Evolutionary conservation across 2,329 filamentous ascomycete genomes (phyloP).

Genomic region (Coniosporium tulheliwenetii): DNA sequence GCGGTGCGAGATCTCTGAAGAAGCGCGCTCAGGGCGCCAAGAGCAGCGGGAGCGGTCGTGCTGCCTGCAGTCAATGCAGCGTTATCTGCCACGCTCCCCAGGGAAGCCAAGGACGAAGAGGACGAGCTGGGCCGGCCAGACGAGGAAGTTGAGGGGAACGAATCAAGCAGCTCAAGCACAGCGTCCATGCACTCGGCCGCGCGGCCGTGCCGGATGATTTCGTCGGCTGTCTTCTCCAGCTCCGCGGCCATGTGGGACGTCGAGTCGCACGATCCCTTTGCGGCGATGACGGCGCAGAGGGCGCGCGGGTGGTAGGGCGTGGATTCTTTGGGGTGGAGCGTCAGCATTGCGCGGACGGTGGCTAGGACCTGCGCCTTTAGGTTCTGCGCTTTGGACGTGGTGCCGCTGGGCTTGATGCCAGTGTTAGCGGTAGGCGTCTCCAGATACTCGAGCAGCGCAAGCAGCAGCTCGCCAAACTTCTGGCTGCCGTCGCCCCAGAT

Average conservation of each 20-base stretch:
- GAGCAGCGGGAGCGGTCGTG: constrained; percentile 12
- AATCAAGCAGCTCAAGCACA: constrained; percentile 20
- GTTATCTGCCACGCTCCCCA: not conserved
- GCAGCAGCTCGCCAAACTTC: constrained; percentile 51
- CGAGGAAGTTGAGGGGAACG: constrained; percentile 5
- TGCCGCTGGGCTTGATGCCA: not conserved
- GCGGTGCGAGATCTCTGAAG: constrained; percentile 8
- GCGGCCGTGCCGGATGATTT: constrained; percentile 52
- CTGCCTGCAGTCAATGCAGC: constrained; percentile 10
- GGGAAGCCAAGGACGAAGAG: constrained; percentile 1
- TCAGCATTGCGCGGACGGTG: constrained; percentile 58
- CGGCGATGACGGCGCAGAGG: constrained; percentile 49
- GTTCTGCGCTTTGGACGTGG: constrained; percentile 52
- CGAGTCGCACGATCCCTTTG: constrained; percentile 50
- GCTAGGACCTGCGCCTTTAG: constrained; percentile 60
- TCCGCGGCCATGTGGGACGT: constrained; percentile 59
- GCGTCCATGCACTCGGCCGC: constrained; percentile 33
- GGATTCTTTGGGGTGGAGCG: constrained; percentile 49
- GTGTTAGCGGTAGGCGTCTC: constrained; percentile 36
- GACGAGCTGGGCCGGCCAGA: constrained; percentile 8
- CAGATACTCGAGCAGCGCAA: constrained; percentile 57
- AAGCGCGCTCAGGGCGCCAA: constrained; percentile 23
- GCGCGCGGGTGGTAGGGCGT: constrained; percentile 51
- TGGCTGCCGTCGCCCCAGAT: constrained; percentile 51
- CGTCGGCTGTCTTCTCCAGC: constrained; percentile 56